phyloP scores from a whole-genome alignment of 139 green algal species.

The Chlamydomonas eustigma region DNA sequence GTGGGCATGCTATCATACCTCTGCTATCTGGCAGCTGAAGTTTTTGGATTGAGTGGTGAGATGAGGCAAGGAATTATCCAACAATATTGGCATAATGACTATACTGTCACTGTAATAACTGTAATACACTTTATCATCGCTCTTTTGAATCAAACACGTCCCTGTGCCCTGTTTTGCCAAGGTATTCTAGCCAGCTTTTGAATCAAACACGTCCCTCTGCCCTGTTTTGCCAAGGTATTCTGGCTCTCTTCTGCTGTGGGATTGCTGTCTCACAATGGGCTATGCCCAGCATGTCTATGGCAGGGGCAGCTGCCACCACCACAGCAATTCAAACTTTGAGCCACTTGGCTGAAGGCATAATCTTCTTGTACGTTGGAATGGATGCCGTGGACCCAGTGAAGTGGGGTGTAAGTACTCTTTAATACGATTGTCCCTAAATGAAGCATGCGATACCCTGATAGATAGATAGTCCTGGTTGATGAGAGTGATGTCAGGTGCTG shows the following conservation, averaged over 20 bases:
- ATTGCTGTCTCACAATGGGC: constrained; percentile 76
- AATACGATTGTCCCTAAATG: too few species aligned
- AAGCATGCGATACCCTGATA: too few species aligned
- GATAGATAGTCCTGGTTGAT: too few species aligned
- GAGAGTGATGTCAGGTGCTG: too few species aligned
- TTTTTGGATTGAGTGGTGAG: constrained; percentile 53
- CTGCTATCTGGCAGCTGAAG: constrained; percentile 70
- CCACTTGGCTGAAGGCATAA: constrained; percentile 63
- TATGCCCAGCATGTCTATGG: constrained; percentile 46
- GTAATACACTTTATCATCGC: too few species aligned
- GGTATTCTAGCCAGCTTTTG: constrained; percentile 86
- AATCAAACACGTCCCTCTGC: too few species aligned
- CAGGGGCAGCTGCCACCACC: constrained; percentile 19
- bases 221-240: constrained; percentile 79
- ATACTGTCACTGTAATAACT: too few species aligned
- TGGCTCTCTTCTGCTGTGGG: constrained; percentile 83
- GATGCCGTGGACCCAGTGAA: constrained; percentile 72
- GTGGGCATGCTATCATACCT: constrained; percentile 72
- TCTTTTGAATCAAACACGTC: too few species aligned
- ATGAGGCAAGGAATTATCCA: too few species aligned
- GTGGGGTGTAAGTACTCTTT: constrained; percentile 43
- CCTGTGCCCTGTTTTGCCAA: too few species aligned
- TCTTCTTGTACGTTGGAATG: constrained; percentile 83
- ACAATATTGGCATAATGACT: too few species aligned
- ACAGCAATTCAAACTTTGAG: constrained; percentile 49